Base-by-base conservation (phyloP, 2,329 filamentous ascomycete species). In the Bipolaris sorokiniana region DNA sequence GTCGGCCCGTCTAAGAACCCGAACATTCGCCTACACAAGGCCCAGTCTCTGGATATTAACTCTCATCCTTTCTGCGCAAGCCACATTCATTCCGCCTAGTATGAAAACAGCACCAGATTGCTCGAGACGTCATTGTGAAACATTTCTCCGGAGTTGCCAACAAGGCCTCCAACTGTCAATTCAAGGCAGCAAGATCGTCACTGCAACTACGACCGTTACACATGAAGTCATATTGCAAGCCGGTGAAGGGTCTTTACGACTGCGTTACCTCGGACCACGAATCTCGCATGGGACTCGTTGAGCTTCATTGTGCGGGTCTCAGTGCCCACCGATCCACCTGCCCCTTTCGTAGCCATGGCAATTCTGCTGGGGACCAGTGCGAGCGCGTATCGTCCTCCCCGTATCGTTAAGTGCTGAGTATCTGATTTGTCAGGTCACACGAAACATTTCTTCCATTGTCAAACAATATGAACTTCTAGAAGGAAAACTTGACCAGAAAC, bases 1-100 rank as follows among this genome's bases (percentile, higher is more conserved):
- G 46, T 44, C 54, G 61, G 49, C 62, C 48, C 11, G 28, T 53
- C 62, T 56, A 63, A 64, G 45, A 26, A 47, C 31, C 37, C 48
- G 57, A 56, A 20, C 34, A 16, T 5, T 22, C 49, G 22, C 15
- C 23, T 45, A 22, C 50, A 57, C 40, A 50, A 47, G 52, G 34
- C 54, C 44, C n/a, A 54, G 59, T 51, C 40, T 36, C 34, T 54
- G 44, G 15, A 64, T 63, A 64, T 71, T 71, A 71, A 31, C 28
- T 31, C 55, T 66, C 67, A 64, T 63, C 70, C 66, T 63, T 67
- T 49, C 16, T 40, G 50, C 37, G 38, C 54, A 57, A 52, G 42
- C 46, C 41, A 49, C 28, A 13, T 16, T 37, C 33, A 33, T 34
- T 16, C 26, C 16, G 11, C 31, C 31, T 16, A 20, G 13, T 11